Conservation (phyloP, 176 grass and related monocot genomes). For the Oryza coarctata region DNA sequence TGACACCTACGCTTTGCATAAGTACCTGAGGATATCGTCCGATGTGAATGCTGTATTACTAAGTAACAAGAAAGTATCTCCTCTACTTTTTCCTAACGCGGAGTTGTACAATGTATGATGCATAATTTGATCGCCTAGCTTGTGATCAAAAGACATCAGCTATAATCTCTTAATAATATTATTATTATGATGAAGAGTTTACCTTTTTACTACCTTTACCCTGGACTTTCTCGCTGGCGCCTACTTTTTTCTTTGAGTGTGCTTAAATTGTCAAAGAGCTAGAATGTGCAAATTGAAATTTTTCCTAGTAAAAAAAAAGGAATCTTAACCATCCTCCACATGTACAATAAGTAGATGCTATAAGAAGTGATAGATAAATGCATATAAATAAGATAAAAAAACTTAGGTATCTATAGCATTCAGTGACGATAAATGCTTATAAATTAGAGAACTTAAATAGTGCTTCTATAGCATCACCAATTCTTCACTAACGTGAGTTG, state of each 20-base stretch:
- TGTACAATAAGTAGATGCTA: too few species aligned
- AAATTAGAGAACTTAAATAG: too few species aligned
- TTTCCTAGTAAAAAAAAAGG: neutral
- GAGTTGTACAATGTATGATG: conserved; percentile 36
- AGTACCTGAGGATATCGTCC: neutral
- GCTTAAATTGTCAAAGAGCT: neutral
- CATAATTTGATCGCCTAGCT: conserved; percentile 37
- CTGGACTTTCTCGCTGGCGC: neutral
- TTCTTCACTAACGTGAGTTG: neutral
- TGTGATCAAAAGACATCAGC: conserved; percentile 40
- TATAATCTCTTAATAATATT: conserved; percentile 38
- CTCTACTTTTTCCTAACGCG: conserved; percentile 25
- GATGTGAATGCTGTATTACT: conserved; percentile 30
- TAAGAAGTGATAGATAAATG: too few species aligned
- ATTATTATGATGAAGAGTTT: conserved; percentile 26
- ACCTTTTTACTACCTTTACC: neutral
- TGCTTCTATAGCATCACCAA: too few species aligned
- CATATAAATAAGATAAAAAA: too few species aligned
- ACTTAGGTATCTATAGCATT: too few species aligned
- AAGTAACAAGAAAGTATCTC: neutral
- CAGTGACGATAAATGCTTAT: too few species aligned
- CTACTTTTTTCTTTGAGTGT: neutral
- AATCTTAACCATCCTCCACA: too few species aligned
- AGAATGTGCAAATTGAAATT: neutral
- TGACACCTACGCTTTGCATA: conserved; percentile 2